phyloP scores from a whole-genome alignment of 2,329 filamentous ascomycete species.

The Phaeosphaeriaceae sp. region DNA sequence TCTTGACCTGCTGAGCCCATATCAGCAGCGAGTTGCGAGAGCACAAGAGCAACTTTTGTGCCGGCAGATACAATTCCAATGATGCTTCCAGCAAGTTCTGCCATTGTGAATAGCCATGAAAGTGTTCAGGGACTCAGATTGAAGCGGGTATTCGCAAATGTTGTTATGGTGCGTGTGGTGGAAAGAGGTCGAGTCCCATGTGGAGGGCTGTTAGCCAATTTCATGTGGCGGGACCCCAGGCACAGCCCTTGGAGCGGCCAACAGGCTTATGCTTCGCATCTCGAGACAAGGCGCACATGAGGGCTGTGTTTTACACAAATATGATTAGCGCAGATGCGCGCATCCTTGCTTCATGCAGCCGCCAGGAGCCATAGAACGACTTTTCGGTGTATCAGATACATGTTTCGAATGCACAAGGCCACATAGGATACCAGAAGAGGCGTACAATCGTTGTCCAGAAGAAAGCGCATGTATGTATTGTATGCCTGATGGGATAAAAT shows the following conservation, averaged over 20 bases:
- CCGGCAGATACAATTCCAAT: slow-evolving; percentile 33
- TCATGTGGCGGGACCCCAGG: background rate
- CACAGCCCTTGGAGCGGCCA: background rate
- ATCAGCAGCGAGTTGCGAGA: slow-evolving; percentile 28
- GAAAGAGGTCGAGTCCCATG: background rate
- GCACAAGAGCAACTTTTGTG: slow-evolving; percentile 27
- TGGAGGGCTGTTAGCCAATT: background rate
- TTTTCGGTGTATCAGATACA: background rate
- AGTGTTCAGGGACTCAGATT: background rate
- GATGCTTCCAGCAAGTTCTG: slow-evolving; percentile 31
- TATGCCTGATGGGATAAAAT: background rate
- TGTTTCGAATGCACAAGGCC: too few relatives aligned
- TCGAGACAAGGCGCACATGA: background rate
- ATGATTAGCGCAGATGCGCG: background rate
- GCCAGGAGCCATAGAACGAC: background rate
- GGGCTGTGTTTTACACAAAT: background rate
- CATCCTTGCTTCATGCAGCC: background rate
- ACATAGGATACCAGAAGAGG: too few relatives aligned
- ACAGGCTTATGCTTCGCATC: background rate
- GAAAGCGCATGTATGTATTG: background rate
- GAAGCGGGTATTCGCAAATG: background rate
- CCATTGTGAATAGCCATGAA: slow-evolving; percentile 16
- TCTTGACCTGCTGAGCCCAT: slow-evolving; percentile 30
- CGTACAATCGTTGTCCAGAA: too few relatives aligned
- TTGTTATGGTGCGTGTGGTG: background rate